These are phyloP conservation scores for Xanthoceras sorbifolium DNA, from an alignment of 345 rosid species.

Conservation along the genomic window DNA sequence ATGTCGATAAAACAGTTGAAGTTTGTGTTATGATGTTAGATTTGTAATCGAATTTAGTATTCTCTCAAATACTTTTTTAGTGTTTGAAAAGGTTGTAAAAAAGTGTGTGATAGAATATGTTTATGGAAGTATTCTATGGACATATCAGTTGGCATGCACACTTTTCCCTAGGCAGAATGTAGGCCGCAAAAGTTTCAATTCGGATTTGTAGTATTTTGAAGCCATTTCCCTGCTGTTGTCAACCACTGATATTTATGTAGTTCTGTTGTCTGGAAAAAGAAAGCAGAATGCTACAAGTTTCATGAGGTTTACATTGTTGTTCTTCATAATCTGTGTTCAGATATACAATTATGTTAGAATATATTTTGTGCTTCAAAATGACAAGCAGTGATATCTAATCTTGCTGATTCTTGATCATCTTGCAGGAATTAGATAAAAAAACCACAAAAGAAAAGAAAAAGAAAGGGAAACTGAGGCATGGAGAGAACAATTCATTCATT, in stretches of 20 bases:
- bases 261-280: neutral
- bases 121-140: neutral
- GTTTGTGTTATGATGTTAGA: neutral
- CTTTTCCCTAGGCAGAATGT: neutral
- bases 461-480: slow-evolving; percentile 60
- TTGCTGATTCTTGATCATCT: slow-evolving; percentile 9
- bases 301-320: neutral
- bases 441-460: slow-evolving; percentile 66
- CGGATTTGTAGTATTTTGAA: neutral
- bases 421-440: slow-evolving; percentile 62
- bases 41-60: neutral
- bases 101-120: neutral
- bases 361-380: neutral
- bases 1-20: slow-evolving; percentile 2
- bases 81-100: neutral
- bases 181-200: neutral
- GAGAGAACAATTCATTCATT: slow-evolving; percentile 78
- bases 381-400: neutral
- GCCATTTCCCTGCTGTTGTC: neutral
- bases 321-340: neutral
- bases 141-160: neutral
- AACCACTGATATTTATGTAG: neutral
- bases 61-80: neutral
- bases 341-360: neutral
- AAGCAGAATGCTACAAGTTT: neutral